Base-by-base conservation (phyloP, 148 eudicot species). In the Chenopodium album region DNA sequence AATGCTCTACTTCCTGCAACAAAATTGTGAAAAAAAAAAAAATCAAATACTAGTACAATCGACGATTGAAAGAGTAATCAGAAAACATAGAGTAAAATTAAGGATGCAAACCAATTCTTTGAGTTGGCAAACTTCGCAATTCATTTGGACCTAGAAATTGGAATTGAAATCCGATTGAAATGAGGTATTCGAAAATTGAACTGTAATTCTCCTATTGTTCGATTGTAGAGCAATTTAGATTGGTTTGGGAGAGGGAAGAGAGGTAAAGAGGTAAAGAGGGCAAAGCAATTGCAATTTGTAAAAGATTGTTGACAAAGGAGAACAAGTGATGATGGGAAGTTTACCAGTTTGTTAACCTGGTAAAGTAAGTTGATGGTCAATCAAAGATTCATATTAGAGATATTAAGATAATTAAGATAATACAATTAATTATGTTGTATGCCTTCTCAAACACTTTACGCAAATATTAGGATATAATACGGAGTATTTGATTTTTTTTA, bases 81-180 rank as follows among this genome's bases (percentile, higher is more conserved):
- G n/a, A 66, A 28, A 16, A 56, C 52, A 22, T 2, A 60, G 31
- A 4, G 29, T 10, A 48, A 7, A 34, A 16, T 31, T 56, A 23
- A 50, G 81, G 83, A 59, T 7, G 64, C 85, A 72, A 81, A 93
- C 99, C 83, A 95, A 88, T 87, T 95, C 99, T 85, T 93, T 93
- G 88, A 95, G 99, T 81, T 91, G 97, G 87, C 97, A 95, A 84
- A 91, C 94, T 90, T 95, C 98, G 87, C 97, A 92, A 85, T 92
- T 95, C 99, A 95, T 95, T 76, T 32, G 46, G 37, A 81, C 11
- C 10, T 66, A 20, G 11, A 76, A 76, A 16, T 7, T 50, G 0
- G 23, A 64, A 32, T 65, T 7, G 31, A 32, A 72, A 6, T 4
- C 44, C 44, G 44, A 6, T 41, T 41, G 44, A 6, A 4, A 5